Conservation (phyloP, 1,284 basidiomycete genomes). For the Ganoderma multipileum region DNA sequence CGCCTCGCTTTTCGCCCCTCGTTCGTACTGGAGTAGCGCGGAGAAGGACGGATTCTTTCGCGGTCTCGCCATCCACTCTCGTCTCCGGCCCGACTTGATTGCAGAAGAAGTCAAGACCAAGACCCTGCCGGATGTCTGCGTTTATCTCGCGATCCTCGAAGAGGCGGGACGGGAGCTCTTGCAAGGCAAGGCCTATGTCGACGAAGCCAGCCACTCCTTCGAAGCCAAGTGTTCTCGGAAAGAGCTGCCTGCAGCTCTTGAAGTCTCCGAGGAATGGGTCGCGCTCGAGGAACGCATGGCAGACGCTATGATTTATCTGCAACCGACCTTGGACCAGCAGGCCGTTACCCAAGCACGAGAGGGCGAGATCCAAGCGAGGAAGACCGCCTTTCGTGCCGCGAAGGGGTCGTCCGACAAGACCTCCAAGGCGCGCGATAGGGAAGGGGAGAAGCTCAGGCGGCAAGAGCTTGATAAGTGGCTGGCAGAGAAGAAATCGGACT, state of each 20-base stretch:
- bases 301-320: constrained; percentile 41
- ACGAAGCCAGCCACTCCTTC: not conserved
- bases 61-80: constrained; percentile 66
- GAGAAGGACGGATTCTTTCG: constrained; percentile 81
- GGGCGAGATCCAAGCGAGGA: constrained; percentile 28
- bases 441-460: constrained; percentile 35
- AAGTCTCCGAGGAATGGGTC: constrained; percentile 69
- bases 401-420: constrained; percentile 28
- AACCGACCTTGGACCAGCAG: constrained; percentile 41
- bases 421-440: constrained; percentile 35
- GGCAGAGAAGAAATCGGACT: constrained; percentile 35
- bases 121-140: constrained; percentile 62
- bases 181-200: not conserved
- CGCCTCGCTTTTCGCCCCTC: constrained; percentile 53
- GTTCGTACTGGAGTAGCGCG: constrained; percentile 63
- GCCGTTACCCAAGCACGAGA: constrained; percentile 30
- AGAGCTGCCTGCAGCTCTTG: constrained; percentile 49
- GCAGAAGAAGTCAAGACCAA: constrained; percentile 69
- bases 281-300: constrained; percentile 66
- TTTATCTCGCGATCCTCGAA: constrained; percentile 63
- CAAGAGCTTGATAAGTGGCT: constrained; percentile 38
- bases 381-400: constrained; percentile 27
- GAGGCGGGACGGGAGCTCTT: constrained; percentile 33
- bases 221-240: constrained; percentile 23
- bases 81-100: constrained; percentile 75